These are phyloP conservation scores for Tolypocladium amazonense DNA, from an alignment of 2,329 filamentous ascomycete genomes.

Conservation along the genomic window DNA sequence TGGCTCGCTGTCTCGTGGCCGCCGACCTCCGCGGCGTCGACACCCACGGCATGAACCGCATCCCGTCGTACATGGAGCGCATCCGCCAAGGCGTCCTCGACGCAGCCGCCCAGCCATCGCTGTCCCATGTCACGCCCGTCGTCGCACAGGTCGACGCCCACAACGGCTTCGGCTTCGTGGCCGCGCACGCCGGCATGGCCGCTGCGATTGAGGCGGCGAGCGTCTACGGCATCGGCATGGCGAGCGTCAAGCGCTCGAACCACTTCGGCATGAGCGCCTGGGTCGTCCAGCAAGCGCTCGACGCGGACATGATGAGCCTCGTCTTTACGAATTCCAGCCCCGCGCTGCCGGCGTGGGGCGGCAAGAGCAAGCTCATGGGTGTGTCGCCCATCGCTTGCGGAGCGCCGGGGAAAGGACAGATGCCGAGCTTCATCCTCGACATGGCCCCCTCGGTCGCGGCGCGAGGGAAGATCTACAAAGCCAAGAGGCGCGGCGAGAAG, in stretches of 20 bases:
- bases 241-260: conserved; percentile 64
- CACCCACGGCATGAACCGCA: conserved; percentile 65
- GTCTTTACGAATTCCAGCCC: conserved; percentile 66
- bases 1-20: conserved; percentile 59
- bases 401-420: conserved; percentile 49
- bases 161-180: conserved; percentile 69
- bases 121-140: conserved; percentile 56
- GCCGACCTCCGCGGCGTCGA: conserved; percentile 73
- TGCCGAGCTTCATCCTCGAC: conserved; percentile 56
- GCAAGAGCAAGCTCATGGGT: conserved; percentile 57
- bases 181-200: conserved; percentile 55
- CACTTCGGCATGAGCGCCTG: conserved; percentile 80
- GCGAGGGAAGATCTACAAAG: conserved; percentile 64
- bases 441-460: conserved; percentile 64
- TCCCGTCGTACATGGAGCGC: conserved; percentile 67
- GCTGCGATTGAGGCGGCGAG: conserved; percentile 57
- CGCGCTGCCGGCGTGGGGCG: conserved; percentile 62
- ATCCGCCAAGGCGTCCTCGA: conserved; percentile 61
- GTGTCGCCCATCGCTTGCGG: conserved; percentile 68
- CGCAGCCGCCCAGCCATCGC: conserved; percentile 43
- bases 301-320: conserved; percentile 58
- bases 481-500: conserved; percentile 53
- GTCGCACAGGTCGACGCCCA: conserved; percentile 57
- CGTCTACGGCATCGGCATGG: conserved; percentile 62
- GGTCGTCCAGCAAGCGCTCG: conserved; percentile 67